Evolutionary conservation across 148 eudicot species (phyloP).

Genomic region (Nepenthes gracilis): DNA sequence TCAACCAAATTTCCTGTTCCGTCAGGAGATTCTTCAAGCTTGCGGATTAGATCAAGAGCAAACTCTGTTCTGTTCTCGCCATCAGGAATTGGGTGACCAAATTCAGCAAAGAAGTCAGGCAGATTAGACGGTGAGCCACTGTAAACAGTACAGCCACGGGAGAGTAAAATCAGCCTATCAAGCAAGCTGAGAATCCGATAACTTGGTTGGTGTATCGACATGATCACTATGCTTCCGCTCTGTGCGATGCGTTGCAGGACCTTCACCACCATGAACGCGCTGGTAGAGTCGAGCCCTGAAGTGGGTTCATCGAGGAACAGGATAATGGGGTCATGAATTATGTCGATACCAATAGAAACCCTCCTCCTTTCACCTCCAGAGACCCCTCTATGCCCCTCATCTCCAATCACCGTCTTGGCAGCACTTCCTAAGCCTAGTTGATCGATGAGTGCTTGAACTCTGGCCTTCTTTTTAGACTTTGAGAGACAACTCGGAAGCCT

Average conservation of each 20-base stretch:
- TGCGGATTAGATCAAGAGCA: constrained; percentile 62
- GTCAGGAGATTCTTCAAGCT: constrained; percentile 39
- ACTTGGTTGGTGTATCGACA: constrained; percentile 84
- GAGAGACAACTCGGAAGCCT: constrained; percentile 56
- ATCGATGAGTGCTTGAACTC: constrained; percentile 68
- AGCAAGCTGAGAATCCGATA: constrained; percentile 42
- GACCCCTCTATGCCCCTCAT: constrained; percentile 81
- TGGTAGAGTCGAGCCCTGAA: constrained; percentile 83
- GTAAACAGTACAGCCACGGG: constrained; percentile 64
- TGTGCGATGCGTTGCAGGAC: constrained; percentile 70
- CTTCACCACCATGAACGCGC: constrained; percentile 79
- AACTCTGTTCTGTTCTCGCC: constrained; percentile 61
- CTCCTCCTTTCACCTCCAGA: constrained; percentile 87
- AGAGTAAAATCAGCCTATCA: constrained; percentile 54
- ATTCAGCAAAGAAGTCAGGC: constrained; percentile 43
- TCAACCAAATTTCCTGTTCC: constrained; percentile 41
- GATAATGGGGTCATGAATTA: constrained; percentile 78
- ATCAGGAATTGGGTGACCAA: constrained; percentile 54
- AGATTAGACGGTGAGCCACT: constrained; percentile 36
- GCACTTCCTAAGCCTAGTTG: constrained; percentile 62
- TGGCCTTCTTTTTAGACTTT: constrained; percentile 43
- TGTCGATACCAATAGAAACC: constrained; percentile 73
- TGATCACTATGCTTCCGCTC: constrained; percentile 73
- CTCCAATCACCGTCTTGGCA: constrained; percentile 76
- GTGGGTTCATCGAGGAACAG: constrained; percentile 92